phyloP scores from a whole-genome alignment of 805 yeast species.

The Cyberlindnera americana region DNA sequence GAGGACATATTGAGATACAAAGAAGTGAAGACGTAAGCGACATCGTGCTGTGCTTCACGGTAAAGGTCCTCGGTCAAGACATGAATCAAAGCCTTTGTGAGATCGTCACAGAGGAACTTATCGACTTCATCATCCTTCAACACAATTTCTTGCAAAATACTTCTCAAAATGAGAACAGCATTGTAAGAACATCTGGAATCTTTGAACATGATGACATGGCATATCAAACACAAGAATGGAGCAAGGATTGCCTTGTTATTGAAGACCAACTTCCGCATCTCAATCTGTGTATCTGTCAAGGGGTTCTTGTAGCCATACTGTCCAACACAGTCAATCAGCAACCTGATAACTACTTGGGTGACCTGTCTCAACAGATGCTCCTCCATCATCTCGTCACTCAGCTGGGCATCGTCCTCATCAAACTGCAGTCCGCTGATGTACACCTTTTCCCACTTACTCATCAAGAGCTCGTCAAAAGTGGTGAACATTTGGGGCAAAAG shows the following conservation, averaged over 20 bases:
- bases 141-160: slow-evolving; percentile 65
- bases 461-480: slow-evolving; percentile 71
- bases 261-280: slow-evolving; percentile 63
- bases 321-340: slow-evolving; percentile 83
- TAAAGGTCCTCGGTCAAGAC: slow-evolving; percentile 73
- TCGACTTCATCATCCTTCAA: slow-evolving; percentile 75
- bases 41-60: slow-evolving; percentile 85
- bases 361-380: slow-evolving; percentile 91
- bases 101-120: slow-evolving; percentile 48
- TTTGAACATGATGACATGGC: slow-evolving; percentile 74
- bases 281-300: slow-evolving; percentile 56
- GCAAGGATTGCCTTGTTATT: slow-evolving; percentile 65
- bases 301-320: slow-evolving; percentile 51
- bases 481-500: slow-evolving; percentile 73
- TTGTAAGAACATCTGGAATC: slow-evolving; percentile 93
- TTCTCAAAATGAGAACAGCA: slow-evolving; percentile 75
- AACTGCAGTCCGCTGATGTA: slow-evolving; percentile 39
- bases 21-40: slow-evolving; percentile 82
- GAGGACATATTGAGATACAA: slow-evolving; percentile 70
- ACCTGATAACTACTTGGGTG: slow-evolving; percentile 85
- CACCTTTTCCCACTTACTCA: slow-evolving; percentile 71
- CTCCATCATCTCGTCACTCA: slow-evolving; percentile 98
- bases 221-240: slow-evolving; percentile 69
- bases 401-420: slow-evolving; percentile 61
- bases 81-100: slow-evolving; percentile 65